Evolutionary conservation across 441 rosid species (phyloP).

Genomic region (Populus hybrid): DNA sequence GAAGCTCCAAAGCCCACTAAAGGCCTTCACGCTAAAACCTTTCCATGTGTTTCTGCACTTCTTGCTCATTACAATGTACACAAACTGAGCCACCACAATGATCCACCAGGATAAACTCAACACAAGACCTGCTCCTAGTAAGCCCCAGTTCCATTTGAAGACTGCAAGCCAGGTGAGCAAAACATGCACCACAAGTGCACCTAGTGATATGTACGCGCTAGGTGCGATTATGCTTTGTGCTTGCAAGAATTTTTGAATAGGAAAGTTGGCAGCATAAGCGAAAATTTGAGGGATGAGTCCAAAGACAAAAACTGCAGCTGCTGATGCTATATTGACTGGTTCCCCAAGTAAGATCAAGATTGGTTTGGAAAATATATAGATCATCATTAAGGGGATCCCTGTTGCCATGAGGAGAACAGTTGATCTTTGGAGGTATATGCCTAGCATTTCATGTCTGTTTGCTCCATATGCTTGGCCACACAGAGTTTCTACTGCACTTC

Average conservation of each 20-base stretch:
- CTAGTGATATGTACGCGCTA: slow-evolving; percentile 56
- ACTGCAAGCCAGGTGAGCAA: slow-evolving; percentile 35
- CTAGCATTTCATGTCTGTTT: too few relatives aligned
- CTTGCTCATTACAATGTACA: background rate
- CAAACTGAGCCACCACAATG: background rate
- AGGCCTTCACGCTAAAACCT: background rate
- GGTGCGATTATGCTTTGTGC: slow-evolving; percentile 63
- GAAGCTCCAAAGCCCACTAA: background rate
- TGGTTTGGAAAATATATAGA: too few relatives aligned
- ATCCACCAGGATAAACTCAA: slow-evolving; percentile 48
- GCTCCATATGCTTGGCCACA: too few relatives aligned
- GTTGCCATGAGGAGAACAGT: too few relatives aligned
- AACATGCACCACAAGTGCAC: slow-evolving; percentile 45
- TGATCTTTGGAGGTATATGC: too few relatives aligned
- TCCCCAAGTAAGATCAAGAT: too few relatives aligned
- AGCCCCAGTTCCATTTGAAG: slow-evolving; percentile 2
- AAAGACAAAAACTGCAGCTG: too few relatives aligned
- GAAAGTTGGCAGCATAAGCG: slow-evolving; percentile 66
- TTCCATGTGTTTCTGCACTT: background rate
- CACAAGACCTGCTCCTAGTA: background rate
- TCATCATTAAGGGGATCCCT: too few relatives aligned
- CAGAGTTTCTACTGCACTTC: too few relatives aligned
- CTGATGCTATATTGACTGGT: too few relatives aligned
- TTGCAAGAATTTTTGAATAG: slow-evolving; percentile 73
- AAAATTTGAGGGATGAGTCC: too few relatives aligned